Conservation (phyloP, 352 stramenopile species). For the Bremia lactucae region DNA sequence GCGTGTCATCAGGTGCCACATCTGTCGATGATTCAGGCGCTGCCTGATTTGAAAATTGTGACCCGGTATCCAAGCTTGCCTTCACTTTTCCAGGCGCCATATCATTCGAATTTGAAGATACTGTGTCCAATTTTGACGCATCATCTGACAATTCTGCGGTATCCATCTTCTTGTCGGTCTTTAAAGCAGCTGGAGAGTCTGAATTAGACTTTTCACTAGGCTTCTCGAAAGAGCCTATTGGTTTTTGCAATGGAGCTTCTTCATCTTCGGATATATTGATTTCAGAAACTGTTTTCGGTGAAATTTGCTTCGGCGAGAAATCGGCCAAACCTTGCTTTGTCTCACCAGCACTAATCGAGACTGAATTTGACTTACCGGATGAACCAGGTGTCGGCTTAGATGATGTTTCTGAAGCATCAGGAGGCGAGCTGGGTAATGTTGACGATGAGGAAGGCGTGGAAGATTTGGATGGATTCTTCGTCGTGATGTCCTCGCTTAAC, state of each 20-base stretch:
- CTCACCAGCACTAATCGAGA: no score
- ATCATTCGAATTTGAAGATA: constrained; percentile 5
- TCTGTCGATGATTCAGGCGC: constrained; percentile 10
- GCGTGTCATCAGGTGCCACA: no score
- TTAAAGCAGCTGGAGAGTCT: background rate
- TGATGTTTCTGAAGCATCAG: background rate
- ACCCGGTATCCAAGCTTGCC: constrained; percentile 23
- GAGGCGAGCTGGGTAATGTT: background rate
- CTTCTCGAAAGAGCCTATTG: no score
- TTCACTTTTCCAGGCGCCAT: constrained; percentile 23
- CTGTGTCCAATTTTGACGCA: constrained; percentile 1
- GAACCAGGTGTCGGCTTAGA: background rate
- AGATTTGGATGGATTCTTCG: constrained; percentile 2
- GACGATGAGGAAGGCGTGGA: constrained; percentile 3
- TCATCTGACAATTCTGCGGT: constrained; percentile 5
- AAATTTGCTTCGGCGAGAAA: no score
- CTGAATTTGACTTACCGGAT: no score
- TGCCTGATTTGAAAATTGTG: constrained; percentile 22
- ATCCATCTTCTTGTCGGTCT: constrained; percentile 6
- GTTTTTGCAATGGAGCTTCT: no score
- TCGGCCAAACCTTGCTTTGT: no score
- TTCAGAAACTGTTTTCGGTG: no score
- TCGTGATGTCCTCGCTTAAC: no score
- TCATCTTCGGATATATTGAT: no score
- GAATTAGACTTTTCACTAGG: no score